Base-by-base conservation (phyloP, 208 protist genomes). In the Herpetomonas tarakana region DNA sequence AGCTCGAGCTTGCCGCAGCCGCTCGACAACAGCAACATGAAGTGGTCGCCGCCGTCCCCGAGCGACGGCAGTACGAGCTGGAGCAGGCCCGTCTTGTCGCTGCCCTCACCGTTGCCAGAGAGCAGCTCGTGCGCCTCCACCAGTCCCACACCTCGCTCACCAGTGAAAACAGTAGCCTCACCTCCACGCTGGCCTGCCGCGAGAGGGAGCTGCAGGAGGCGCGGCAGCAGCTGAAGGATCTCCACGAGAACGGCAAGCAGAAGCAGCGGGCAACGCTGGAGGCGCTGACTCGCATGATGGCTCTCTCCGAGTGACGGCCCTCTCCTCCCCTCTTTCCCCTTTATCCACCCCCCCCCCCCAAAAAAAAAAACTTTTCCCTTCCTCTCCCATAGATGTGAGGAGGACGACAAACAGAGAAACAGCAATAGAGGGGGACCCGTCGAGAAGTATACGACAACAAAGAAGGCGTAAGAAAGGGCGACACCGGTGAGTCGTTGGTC, bases 231-330 rank as follows among this genome's bases (percentile, higher is more conserved):
- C 69, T 74, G 55, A 65, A 52, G 0, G 73, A 79, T 2, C 2
- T 68, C n/a, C 74, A 88, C 35, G 69, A 79, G 29, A 55, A 63
- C 14, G 65, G 51, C 9, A 58, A 72, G 11, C 70, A 62, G 21
- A 72, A 74, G 45, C 81, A 92, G 29, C 70, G 62, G 26, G 76
- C 69, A 25, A 80, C 85, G 1, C 51, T 87, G 31, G 75, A 84
- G 39, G 65, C 70, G 27, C 59, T 92, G 2, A 80, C 85, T 0
- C 80, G 71, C 16, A 51, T 88, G 26, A 86, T 92, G 61, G 39
- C 51, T 9, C 50, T 30, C 4, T 41, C 21, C n/a, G 29, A 22
- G 52, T 18, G 60, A 58, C 29, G n/a, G 41, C 18, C 0, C 39
- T 54, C 16, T 52, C 0, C 49, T 21, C 27, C 41, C 52, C 51